Evolutionary conservation across 768 basidiomycete species (phyloP), one percentile per base, ranked within the genome.

Genomic region (Pleurotus tuber-regium): DNA sequence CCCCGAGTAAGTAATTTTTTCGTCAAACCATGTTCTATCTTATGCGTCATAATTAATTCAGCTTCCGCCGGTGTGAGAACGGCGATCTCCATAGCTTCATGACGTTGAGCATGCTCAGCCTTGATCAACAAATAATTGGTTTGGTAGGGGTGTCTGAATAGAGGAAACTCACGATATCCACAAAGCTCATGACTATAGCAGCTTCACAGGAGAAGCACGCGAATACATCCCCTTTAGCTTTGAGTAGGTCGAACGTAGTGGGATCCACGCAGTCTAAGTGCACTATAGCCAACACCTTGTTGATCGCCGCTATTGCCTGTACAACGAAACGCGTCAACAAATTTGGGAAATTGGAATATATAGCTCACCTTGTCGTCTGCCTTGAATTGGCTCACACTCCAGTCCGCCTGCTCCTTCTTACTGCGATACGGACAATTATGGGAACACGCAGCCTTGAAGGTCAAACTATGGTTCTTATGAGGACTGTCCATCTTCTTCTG

Each of bases 41-140:
- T 61, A 50, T 56, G 44, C n/a, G 29, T 46, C 12, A 65, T 29
- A 28, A 64, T 52, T 12, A 49, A 47, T n/a, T 25, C 30, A 10
- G 59, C 60, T 14, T 59, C 64, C 5, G 52, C 39, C 10, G 43
- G 57, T 10, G 62, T 26, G 0, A 71, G 52, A 26, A 78, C 3
- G 2, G 65, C 57, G 43, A 86, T 57, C 16, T 69, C 40, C 75
- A 80, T 80, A 6, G 66, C 58, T 0, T 80, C 73, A 55, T 88
- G 86, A n/a, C 86, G 76, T 54, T 83, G 80, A 35, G 75, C 76
- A 61, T 88, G 86, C 0, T 80, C 79, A 28, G 77, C 65, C 86
- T 87, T 59, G n/a, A n/a, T 21, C 33, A 31, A 39, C 11, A 40
- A 9, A 2, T 54, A 29, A 21, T n/a, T n/a, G 10, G 46, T 33